A percentile compares a stretch with the other conserved stretches of the same genome.
Conservation (phyloP, 805 yeast species). For the Candida argentea region DNA sequence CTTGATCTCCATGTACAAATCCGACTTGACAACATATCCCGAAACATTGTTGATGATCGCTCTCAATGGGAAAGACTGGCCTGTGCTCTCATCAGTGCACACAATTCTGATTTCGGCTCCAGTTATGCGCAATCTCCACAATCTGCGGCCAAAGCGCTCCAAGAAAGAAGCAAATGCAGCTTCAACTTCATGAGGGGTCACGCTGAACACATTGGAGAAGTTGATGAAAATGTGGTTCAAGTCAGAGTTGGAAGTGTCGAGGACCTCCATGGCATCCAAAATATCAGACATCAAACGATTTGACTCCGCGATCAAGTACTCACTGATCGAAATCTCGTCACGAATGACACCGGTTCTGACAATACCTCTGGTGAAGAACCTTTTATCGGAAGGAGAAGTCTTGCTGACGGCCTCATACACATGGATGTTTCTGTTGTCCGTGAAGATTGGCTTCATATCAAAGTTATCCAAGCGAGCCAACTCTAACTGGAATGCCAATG, state of each 20-base stretch:
- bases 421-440: slow-evolving; percentile 95
- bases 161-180: slow-evolving; percentile 96
- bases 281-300: slow-evolving; percentile 94
- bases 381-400: slow-evolving; percentile 84
- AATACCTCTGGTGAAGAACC: slow-evolving; percentile 95
- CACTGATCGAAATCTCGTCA: slow-evolving; percentile 87
- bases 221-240: slow-evolving; percentile 95
- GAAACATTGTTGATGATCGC: slow-evolving; percentile 94
- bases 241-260: slow-evolving; percentile 91
- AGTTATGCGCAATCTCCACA: slow-evolving; percentile 93
- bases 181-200: slow-evolving; percentile 92
- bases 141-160: slow-evolving; percentile 93
- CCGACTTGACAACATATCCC: slow-evolving; percentile 95
- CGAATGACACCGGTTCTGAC: slow-evolving; percentile 92
- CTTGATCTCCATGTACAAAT: slow-evolving; percentile 88
- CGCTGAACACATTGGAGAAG: slow-evolving; percentile 91
- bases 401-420: slow-evolving; percentile 95
- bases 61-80: slow-evolving; percentile 89
- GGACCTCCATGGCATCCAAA: slow-evolving; percentile 86
- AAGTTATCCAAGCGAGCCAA: slow-evolving; percentile 90
- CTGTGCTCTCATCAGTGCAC: slow-evolving; percentile 82
- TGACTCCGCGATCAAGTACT: slow-evolving; percentile 92
- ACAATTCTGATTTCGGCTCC: slow-evolving; percentile 96
- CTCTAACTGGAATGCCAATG: slow-evolving; percentile 94
- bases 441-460: slow-evolving; percentile 86